Conservation (phyloP, 768 basidiomycete genomes). For the Boletus reticulatus region DNA sequence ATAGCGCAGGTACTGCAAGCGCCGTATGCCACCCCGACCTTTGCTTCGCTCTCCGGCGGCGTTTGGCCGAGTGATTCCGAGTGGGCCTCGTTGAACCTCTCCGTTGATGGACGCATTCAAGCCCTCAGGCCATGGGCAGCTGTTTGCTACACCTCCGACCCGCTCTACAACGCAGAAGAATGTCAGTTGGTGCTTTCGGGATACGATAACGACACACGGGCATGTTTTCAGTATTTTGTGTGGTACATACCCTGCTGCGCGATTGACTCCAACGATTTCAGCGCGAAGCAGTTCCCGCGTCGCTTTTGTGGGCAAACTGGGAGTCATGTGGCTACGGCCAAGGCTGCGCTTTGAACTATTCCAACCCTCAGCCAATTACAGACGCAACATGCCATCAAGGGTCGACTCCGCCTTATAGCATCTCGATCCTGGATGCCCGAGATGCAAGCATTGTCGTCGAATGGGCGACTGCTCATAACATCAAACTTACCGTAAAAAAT, state of each 20-base stretch:
- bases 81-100: slow-evolving; percentile 13
- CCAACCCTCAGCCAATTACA: slow-evolving; percentile 14
- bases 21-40: slow-evolving; percentile 6
- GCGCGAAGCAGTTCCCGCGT: slow-evolving; percentile 18
- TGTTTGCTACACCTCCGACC: slow-evolving; percentile 19
- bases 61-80: slow-evolving; percentile 7
- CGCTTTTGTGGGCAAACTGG: slow-evolving; percentile 26
- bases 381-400: slow-evolving; percentile 17
- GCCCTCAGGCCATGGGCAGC: slow-evolving; percentile 23
- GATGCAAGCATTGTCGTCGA: slow-evolving; percentile 19
- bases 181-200: slow-evolving; percentile 13
- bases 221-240: background rate
- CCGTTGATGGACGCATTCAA: slow-evolving; percentile 16
- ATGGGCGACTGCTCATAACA: slow-evolving; percentile 17
- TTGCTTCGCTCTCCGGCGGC: slow-evolving; percentile 1
- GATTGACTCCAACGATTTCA: background rate
- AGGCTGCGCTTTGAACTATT: slow-evolving; percentile 20
- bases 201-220: slow-evolving; percentile 16
- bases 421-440: slow-evolving; percentile 13
- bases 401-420: slow-evolving; percentile 19
- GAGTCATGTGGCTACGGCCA: slow-evolving; percentile 17
- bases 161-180: slow-evolving; percentile 10
- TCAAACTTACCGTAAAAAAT: slow-evolving; percentile 23
- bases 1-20: background rate
- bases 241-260: background rate